phyloP scores from a whole-genome alignment of 331 rosid species.

The Quercus tomentella region DNA sequence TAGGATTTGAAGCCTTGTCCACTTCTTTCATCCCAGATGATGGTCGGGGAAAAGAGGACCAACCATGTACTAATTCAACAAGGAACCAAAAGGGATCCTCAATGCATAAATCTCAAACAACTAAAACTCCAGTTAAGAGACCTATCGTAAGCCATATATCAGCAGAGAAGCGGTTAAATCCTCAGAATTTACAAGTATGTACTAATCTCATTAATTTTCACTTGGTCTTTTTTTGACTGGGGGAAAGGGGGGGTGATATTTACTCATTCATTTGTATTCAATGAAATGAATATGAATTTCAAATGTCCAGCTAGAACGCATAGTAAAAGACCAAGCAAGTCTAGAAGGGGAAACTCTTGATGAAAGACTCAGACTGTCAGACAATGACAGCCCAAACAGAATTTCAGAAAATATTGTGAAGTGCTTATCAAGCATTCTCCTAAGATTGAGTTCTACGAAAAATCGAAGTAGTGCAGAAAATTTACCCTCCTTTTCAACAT shows the following conservation, averaged over 20 bases:
- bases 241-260: neutral
- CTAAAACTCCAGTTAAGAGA: slow-evolving; percentile 39
- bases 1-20: slow-evolving; percentile 6
- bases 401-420: slow-evolving; percentile 67
- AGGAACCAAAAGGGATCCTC: slow-evolving; percentile 38
- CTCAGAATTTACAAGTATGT: slow-evolving; percentile 49
- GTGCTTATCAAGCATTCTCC: slow-evolving; percentile 75
- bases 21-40: slow-evolving; percentile 45
- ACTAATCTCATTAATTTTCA: neutral
- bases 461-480: slow-evolving; percentile 27
- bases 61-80: slow-evolving; percentile 27
- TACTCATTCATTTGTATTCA: neutral
- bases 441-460: slow-evolving; percentile 62
- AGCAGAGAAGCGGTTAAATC: slow-evolving; percentile 36
- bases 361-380: slow-evolving; percentile 15
- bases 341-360: slow-evolving; percentile 33
- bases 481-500: slow-evolving; percentile 21
- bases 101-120: slow-evolving; percentile 15
- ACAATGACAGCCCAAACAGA: slow-evolving; percentile 65
- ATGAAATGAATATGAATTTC: slow-evolving; percentile 12
- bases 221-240: neutral
- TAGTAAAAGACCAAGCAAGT: slow-evolving; percentile 29
- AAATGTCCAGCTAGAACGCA: slow-evolving; percentile 48
- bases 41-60: slow-evolving; percentile 61
- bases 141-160: slow-evolving; percentile 36